phyloP scores from a whole-genome alignment of 345 rosid species.

The Salix koriyanagi region DNA sequence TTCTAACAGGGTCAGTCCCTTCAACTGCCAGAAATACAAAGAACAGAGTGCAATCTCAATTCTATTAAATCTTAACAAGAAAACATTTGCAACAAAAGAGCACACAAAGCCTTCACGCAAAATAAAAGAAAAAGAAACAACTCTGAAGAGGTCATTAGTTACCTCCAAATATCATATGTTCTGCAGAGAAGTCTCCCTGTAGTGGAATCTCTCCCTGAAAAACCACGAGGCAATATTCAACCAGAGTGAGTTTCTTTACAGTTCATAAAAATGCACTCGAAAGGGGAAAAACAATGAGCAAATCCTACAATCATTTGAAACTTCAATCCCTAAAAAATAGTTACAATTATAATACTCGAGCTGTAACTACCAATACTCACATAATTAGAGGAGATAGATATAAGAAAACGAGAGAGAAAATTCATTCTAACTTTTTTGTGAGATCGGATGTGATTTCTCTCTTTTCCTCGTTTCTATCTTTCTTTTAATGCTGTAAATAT shows the following conservation, averaged over 20 bases:
- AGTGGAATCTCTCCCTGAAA: constrained; percentile 88
- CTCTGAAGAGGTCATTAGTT: not conserved
- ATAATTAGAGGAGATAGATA: too few species aligned
- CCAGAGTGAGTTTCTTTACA: not conserved
- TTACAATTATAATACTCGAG: too few species aligned
- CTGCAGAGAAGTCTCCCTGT: constrained; percentile 95
- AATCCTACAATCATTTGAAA: too few species aligned
- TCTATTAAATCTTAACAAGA: not conserved
- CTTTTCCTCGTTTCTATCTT: too few species aligned
- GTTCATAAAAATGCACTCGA: too few species aligned
- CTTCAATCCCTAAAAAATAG: not conserved
- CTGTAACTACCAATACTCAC: too few species aligned
- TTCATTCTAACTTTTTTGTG: too few species aligned
- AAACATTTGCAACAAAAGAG: not conserved
- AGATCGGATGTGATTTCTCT: too few species aligned
- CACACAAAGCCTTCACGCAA: not conserved
- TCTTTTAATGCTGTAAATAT: too few species aligned
- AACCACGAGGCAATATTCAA: constrained; percentile 9
- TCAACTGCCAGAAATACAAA: constrained; percentile 50
- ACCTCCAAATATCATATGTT: constrained; percentile 98
- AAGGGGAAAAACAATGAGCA: too few species aligned
- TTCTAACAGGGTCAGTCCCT: constrained; percentile 79
- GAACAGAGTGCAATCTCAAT: not conserved
- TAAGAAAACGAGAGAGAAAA: too few species aligned
- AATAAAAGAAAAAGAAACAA: not conserved